Base-by-base conservation (phyloP, 1,284 basidiomycete species). In the Peniophora sp. region DNA sequence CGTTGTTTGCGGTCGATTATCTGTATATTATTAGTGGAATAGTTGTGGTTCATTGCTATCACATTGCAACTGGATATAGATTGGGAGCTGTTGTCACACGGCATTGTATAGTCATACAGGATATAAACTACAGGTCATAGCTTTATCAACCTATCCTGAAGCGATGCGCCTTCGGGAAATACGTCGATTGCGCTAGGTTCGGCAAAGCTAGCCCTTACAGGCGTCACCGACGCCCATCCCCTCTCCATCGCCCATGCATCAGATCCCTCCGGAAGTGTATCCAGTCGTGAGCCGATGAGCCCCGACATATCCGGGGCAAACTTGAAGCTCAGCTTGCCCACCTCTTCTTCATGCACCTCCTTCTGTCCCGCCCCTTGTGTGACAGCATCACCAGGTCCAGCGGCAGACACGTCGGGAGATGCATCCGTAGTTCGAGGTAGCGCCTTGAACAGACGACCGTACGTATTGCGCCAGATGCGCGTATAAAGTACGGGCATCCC, bases 211-310 rank as follows among this genome's bases (percentile, higher is more conserved):
- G 89, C 82, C 49, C 79, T 72, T 51, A 92, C 64, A 2, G 90
- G 85, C 22, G 87, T 90, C 2, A 92, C 79, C 54, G 85, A 88
- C 20, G 78, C 81, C 58, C 71, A 78, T 9, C 83, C 85, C 52
- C 80, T 70, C 55, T 74, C 68, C 23, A 92, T 70, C 18, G 87
- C 88, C 85, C 86, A 94, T 0, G 79, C 82, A 66, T 96, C 93
- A 9, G 86, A 83, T 2, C 88, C 91, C 37, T 79, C 71, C 0
- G 90, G 87, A 18, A 94, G 63, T 9, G 66, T 65, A 1, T 76
- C 72, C 22, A 72, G 55, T 17, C 74, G 64, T 1, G 90, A 88
- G 45, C 74, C 76, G 50, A 96, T 75, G 18, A 96, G 69, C 8
- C 72, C 72, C 12, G 69, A 69, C 71, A 95, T 81, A 48, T 90